Conservation (phyloP, 2,329 filamentous ascomycete species). For the Phialophora expanda region DNA sequence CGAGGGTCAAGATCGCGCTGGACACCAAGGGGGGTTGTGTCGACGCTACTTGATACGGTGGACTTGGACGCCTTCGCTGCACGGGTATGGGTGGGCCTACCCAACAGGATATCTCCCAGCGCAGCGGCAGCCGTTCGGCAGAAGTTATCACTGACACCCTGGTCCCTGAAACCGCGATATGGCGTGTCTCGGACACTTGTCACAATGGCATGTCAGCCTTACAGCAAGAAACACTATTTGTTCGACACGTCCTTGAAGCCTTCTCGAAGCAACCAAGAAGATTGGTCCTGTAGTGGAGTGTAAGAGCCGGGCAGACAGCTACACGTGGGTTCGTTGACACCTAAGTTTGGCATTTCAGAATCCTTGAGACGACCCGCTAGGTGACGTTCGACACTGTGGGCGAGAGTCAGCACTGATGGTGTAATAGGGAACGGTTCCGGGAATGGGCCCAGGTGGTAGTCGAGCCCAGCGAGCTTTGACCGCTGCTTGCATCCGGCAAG, state of each 20-base stretch:
- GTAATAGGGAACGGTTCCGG: slow-evolving; percentile 5
- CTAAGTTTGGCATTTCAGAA: slow-evolving; percentile 4
- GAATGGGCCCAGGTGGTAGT: slow-evolving; percentile 7
- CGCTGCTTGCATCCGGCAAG: slow-evolving; percentile 18
- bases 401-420: slow-evolving; percentile 19
- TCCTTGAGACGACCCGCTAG: slow-evolving; percentile 20
- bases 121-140: slow-evolving; percentile 19
- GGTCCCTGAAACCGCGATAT: slow-evolving; percentile 22
- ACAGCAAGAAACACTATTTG: slow-evolving; percentile 16
- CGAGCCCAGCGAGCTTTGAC: slow-evolving; percentile 20
- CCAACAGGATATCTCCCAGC: slow-evolving; percentile 21
- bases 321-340: slow-evolving; percentile 4
- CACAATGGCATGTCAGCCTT: slow-evolving; percentile 23
- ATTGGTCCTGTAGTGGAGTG: slow-evolving; percentile 1
- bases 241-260: background rate
- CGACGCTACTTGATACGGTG: slow-evolving; percentile 22
- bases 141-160: slow-evolving; percentile 12
- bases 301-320: background rate
- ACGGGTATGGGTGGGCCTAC: slow-evolving; percentile 24
- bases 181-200: slow-evolving; percentile 12
- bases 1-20: slow-evolving; percentile 19
- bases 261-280: slow-evolving; percentile 5
- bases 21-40: slow-evolving; percentile 16
- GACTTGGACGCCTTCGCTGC: slow-evolving; percentile 16
- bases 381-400: slow-evolving; percentile 17